phyloP scores from a whole-genome alignment of 1,284 basidiomycete genomes.

The Quambalaria eucalypti region DNA sequence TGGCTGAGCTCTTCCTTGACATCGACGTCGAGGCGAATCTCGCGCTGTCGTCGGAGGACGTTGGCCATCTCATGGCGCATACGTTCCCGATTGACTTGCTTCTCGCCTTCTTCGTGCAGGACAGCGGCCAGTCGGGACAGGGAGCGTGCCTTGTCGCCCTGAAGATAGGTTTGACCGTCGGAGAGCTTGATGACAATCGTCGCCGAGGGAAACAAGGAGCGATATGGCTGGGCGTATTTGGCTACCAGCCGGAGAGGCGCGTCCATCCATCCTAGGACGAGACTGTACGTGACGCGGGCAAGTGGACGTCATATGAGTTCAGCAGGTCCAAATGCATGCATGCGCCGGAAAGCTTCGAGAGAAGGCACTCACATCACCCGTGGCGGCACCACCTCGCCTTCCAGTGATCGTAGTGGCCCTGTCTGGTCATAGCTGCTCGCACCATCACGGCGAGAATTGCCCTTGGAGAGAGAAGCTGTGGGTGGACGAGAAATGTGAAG shows the following conservation, averaged over 20 bases:
- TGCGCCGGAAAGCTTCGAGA: too few relatives aligned
- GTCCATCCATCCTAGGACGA: slow-evolving; percentile 44
- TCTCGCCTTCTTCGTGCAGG: slow-evolving; percentile 1
- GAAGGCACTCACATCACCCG: too few relatives aligned
- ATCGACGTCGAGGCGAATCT: slow-evolving; percentile 1
- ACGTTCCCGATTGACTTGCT: background rate
- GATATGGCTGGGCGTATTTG: slow-evolving; percentile 38
- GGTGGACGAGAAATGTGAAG: too few relatives aligned
- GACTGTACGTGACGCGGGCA: too few relatives aligned
- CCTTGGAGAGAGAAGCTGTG: too few relatives aligned
- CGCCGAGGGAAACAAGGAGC: slow-evolving; percentile 26
- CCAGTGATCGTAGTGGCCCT: too few relatives aligned
- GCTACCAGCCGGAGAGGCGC: slow-evolving; percentile 28
- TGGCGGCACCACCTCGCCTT: too few relatives aligned
- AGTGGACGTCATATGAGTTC: too few relatives aligned
- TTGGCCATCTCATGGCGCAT: slow-evolving; percentile 1
- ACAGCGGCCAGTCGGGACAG: slow-evolving; percentile 9
- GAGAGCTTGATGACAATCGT: slow-evolving; percentile 36
- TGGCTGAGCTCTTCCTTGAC: background rate
- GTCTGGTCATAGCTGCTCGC: too few relatives aligned
- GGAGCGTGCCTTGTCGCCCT: slow-evolving; percentile 8
- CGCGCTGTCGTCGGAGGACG: background rate
- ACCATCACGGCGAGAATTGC: too few relatives aligned
- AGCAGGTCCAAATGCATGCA: too few relatives aligned
- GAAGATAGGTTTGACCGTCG: slow-evolving; percentile 20